Evolutionary conservation across 192 early-diverging fungal genomes (phyloP).

Genomic region (Podila epigama): DNA sequence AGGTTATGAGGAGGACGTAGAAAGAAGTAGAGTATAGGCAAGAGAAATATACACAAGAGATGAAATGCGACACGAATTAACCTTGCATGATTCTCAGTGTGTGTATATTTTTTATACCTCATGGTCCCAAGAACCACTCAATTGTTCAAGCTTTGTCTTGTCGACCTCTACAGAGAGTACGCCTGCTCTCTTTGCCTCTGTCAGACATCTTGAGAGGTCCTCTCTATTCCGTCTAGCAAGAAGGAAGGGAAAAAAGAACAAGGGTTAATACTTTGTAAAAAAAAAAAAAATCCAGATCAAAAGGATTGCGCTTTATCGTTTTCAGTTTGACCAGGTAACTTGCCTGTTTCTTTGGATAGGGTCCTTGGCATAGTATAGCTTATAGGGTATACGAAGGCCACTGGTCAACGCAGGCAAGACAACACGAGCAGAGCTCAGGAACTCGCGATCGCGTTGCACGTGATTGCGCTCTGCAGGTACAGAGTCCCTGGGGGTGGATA

Average conservation of each 20-base stretch:
- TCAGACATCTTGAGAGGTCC: neutral
- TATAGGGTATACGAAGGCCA: neutral
- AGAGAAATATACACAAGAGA: too few species aligned
- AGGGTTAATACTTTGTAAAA: neutral
- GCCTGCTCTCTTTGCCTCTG: neutral
- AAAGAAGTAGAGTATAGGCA: too few species aligned
- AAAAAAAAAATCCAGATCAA: too few species aligned
- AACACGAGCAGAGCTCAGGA: constrained; percentile 9
- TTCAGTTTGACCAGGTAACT: too few species aligned
- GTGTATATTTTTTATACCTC: neutral
- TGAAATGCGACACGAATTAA: too few species aligned
- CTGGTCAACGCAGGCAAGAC: constrained; percentile 21
- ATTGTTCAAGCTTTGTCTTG: neutral
- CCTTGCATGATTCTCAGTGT: neutral
- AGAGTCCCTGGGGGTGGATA: neutral
- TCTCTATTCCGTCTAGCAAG: neutral
- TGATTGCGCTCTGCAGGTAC: neutral
- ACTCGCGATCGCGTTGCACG: constrained; percentile 7
- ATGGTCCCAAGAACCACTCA: neutral
- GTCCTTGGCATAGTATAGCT: constrained; percentile 8
- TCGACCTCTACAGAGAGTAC: neutral
- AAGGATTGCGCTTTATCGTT: too few species aligned
- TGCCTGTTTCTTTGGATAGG: neutral
- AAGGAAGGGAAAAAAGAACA: neutral
- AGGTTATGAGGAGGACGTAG: too few species aligned